Conservation (phyloP, 805 yeast genomes). For the Pichia phayaonensis region DNA sequence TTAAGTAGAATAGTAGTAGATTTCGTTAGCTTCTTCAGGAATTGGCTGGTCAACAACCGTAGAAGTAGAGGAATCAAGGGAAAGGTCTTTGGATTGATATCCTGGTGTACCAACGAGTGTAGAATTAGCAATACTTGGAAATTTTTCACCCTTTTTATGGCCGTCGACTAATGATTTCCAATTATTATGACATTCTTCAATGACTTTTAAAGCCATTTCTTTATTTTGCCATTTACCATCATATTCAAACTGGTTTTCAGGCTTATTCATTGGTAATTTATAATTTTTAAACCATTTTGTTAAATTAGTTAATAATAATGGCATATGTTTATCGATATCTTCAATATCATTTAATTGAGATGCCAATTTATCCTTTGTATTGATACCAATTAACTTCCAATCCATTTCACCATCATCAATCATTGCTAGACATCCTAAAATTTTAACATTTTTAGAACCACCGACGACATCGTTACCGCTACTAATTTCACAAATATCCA, state of each 20-base stretch:
- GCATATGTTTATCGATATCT: conserved; percentile 62
- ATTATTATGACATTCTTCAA: conserved; percentile 57
- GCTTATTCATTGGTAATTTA: conserved; percentile 78
- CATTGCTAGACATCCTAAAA: conserved; percentile 69
- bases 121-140: not conserved
- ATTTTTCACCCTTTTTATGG: not conserved
- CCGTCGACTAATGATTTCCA: conserved; percentile 52
- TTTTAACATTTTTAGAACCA: conserved; percentile 53
- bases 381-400: conserved; percentile 81
- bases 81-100: not conserved
- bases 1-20: not conserved
- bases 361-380: conserved; percentile 59
- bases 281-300: conserved; percentile 77
- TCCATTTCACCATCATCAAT: conserved; percentile 95
- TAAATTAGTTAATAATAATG: conserved; percentile 63
- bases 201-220: conserved; percentile 49
- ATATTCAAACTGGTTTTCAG: conserved; percentile 67
- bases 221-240: conserved; percentile 41
- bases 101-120: not conserved
- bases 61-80: not conserved
- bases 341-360: conserved; percentile 48
- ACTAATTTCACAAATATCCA: conserved; percentile 91
- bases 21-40: not conserved
- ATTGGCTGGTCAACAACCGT: not conserved
- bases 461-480: conserved; percentile 35